Base-by-base conservation (phyloP, 768 basidiomycete genomes). In the Tylopilus subfusipes region DNA sequence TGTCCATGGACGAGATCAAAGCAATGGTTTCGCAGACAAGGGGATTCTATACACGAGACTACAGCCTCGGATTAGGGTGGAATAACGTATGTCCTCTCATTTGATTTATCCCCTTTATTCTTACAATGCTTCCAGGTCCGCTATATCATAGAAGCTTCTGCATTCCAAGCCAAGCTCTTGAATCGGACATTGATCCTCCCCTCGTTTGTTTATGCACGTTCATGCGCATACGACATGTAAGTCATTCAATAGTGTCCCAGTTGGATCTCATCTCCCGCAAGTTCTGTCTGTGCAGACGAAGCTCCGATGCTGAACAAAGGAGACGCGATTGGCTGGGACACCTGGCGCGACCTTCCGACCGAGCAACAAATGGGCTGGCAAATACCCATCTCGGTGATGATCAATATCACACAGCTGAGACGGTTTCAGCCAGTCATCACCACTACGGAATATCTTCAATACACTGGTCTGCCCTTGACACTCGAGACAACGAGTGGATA, bases 61-160 rank as follows among this genome's bases (percentile, higher is more conserved):
- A 66, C 60, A 77, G 74, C 59, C 64, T 76, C 9, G 74, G 75
- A 18, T 58, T 77, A n/a, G 76, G 76, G 3, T 78, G 76, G 75
- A 78, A 78, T 49, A 78, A 78, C 40, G 74, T 67, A 48, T 33
- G 72, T 61, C 11, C 13, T n/a, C 14, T 33, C 22, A 7, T 36
- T 38, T 9, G 38, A 21, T 50, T 16, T 16, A 11, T 38, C 29
- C 46, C n/a, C 16, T 21, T 39, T 29, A 10, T 25, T 38, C 50
- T 62, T n/a, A 60, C 8, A 1, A 13, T 2, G 14, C 14, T 55
- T 30, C 16, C 34, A 76, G 76, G 66, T 78, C 60, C 70, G 76
- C 34, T 76, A 78, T 51, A 78, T 78, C 58, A 69, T 78, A 54
- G 76, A 78, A 52, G 72, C 74, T 12, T 63, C 74, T 9, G 57